phyloP scores from a whole-genome alignment of 768 basidiomycete species.

The Lentinula lateritia region DNA sequence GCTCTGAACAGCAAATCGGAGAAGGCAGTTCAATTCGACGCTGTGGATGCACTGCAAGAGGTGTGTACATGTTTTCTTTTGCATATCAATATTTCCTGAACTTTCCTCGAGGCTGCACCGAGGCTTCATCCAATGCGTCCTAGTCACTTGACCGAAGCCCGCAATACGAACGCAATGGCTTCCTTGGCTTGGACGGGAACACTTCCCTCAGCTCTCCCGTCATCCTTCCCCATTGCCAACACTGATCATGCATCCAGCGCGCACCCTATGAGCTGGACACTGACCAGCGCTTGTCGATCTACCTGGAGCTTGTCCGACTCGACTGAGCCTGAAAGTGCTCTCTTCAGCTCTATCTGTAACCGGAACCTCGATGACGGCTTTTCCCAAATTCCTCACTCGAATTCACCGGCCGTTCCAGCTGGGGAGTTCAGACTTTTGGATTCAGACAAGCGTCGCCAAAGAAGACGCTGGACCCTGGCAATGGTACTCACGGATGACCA shows the following conservation, averaged over 20 bases:
- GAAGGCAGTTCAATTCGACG: background rate
- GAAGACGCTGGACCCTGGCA: slow-evolving; percentile 21
- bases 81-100: background rate
- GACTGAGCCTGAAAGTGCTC: background rate
- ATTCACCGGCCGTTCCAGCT: background rate
- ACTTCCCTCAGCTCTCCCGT: slow-evolving; percentile 2
- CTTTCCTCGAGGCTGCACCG: background rate
- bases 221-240: background rate
- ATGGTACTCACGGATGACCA: slow-evolving; percentile 34
- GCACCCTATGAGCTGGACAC: background rate
- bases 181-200: slow-evolving; percentile 27
- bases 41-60: background rate
- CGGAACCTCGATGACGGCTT: background rate
- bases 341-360: background rate
- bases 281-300: background rate
- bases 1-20: background rate
- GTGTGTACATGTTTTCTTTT: background rate
- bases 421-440: background rate
- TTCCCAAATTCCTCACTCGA: background rate
- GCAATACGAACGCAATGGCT: slow-evolving; percentile 21
- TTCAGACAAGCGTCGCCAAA: background rate
- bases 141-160: background rate
- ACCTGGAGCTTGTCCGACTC: background rate
- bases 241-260: background rate
- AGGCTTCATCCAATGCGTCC: background rate